Evolutionary conservation across 768 basidiomycete genomes (phyloP), one percentile per base, ranked within the genome.

Genomic region (Termitomyces titanicus): DNA sequence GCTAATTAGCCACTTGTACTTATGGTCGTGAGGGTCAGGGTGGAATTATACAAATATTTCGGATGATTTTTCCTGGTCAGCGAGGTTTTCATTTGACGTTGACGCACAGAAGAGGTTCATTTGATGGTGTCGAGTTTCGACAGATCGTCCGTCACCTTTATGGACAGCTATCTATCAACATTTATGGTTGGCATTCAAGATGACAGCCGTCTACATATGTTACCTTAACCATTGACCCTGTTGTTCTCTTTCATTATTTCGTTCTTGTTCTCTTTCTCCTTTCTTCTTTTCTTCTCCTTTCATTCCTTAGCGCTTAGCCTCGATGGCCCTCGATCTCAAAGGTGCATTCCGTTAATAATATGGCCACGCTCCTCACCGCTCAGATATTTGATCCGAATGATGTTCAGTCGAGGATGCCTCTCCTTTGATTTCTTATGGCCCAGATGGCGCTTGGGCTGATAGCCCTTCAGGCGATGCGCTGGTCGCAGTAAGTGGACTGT

Each of bases 391-490:
- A n/a, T 27, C 53, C 17, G 25, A 29, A 46, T 35, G 34, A 46
- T 27, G n/a, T 44, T 42, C 55, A 85, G 83, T 79, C 63, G 82
- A 83, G 62, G 82, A 84, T 61, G 70, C 74, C 64, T 82, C 82
- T 58, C 79, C 82, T 65, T 70, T 82, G 54, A 74, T 84, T 63
- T 61, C 71, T 54, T 84, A 83, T 61, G 64, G 68, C 29, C 81
- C 81, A 55, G 64, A 66, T 61, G 76, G 72, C 54, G 78, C 79
- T 55, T 84, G 81, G 82, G 63, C 64, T 44, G 79, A 81, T 64
- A 68, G 74, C 12, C 72, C 76, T 15, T 61, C 56, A 43, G 66
- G 70, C 39, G 78, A 80, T 63, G 63, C 74, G 12, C 64, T 75
- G 38, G 68, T 68, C 61, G 45, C 70, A 62, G 77, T 77, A 52